Evolutionary conservation across 768 basidiomycete species (phyloP), one percentile per base, ranked within the genome.

Genomic region (Termitomyces heimii): DNA sequence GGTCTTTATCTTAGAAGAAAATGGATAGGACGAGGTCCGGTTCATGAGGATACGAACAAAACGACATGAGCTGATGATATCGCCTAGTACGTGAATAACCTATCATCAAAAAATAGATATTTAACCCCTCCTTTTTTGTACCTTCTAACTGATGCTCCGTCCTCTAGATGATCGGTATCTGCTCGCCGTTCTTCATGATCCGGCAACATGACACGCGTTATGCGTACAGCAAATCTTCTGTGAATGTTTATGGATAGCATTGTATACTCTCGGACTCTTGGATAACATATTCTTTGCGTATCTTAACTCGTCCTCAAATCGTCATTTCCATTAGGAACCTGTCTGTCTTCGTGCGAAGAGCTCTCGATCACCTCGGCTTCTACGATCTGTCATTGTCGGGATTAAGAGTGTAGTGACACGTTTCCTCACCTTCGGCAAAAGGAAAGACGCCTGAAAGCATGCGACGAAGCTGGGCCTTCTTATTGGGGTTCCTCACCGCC

Each of bases 21-120:
- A 35, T 29, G 28, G 54, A 3, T 62, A 95, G 92, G 94, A 95
- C 67, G 88, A 92, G 26, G 78, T 96, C 45, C 82, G 84, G 58
- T 92, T 96, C 65, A 85, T 97, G 82, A 77, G 94, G 57, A 93
- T 96, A 73, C 82, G 94, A 49, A 96, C 94, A 57, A 91, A 84
- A 67, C 81, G 89, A 52, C 94, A 97, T 69, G 94, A 96, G 67
- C 76, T 97, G 56, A 90, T 97, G 88, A 94, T 97, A 59, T 92
- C 94, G 2, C 94, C 94, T 56, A 90, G 94, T 92, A 53, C 29
- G 86, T 66, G 12, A 16, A 14, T 39, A n/a, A 39, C 14, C 18
- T 16, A 22, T 48, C 0, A 1, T 22, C 24, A n/a, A n/a, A n/a
- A n/a, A n/a, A n/a, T n/a, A n/a, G n/a, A n/a, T n/a, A n/a, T n/a